Percentiles rank a stretch among this genome's conserved stretches.
phyloP scores from a whole-genome alignment of 495 filamentous ascomycete genomes.

The Penicillium bialowiezense region DNA sequence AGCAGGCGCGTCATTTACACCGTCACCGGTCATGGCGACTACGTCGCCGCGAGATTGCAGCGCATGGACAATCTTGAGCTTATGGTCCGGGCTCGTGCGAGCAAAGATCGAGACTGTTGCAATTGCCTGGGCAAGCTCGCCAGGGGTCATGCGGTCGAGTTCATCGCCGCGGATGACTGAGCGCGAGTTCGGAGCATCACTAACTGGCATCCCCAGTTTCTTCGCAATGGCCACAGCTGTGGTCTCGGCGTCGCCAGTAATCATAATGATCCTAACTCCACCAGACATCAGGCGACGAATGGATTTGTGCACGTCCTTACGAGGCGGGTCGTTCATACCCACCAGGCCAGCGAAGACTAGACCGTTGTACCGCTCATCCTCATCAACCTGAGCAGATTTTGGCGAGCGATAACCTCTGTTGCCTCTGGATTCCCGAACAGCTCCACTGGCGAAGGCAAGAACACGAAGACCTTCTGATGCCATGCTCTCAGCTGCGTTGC shows the following conservation, averaged over 20 bases:
- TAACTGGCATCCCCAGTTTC: slow-evolving; percentile 86
- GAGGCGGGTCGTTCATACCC: slow-evolving; percentile 95
- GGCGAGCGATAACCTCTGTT: slow-evolving; percentile 41
- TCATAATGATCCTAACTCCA: slow-evolving; percentile 96
- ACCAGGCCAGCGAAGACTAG: slow-evolving; percentile 89
- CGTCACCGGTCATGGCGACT: slow-evolving; percentile 98
- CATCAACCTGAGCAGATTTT: slow-evolving; percentile 40
- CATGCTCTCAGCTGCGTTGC: slow-evolving; percentile 85
- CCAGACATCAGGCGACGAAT: slow-evolving; percentile 91
- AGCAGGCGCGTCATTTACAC: slow-evolving; percentile 95
- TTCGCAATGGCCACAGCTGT: slow-evolving; percentile 90
- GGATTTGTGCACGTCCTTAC: slow-evolving; percentile 81
- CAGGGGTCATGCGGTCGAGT: slow-evolving; percentile 83
- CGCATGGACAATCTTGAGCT: slow-evolving; percentile 91
- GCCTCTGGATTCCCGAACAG: slow-evolving; percentile 32
- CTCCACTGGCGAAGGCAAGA: slow-evolving; percentile 85
- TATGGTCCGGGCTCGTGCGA: slow-evolving; percentile 94
- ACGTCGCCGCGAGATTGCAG: slow-evolving; percentile 93
- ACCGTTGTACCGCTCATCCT: slow-evolving; percentile 75
- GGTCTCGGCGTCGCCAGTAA: slow-evolving; percentile 92
- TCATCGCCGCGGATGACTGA: slow-evolving; percentile 86
- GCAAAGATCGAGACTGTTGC: slow-evolving; percentile 89
- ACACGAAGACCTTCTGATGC: slow-evolving; percentile 88
- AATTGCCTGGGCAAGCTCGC: slow-evolving; percentile 79
- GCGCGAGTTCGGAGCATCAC: slow-evolving; percentile 42